Evolutionary conservation across 768 basidiomycete genomes (phyloP).

Genomic region (Psilocybe azurescens): DNA sequence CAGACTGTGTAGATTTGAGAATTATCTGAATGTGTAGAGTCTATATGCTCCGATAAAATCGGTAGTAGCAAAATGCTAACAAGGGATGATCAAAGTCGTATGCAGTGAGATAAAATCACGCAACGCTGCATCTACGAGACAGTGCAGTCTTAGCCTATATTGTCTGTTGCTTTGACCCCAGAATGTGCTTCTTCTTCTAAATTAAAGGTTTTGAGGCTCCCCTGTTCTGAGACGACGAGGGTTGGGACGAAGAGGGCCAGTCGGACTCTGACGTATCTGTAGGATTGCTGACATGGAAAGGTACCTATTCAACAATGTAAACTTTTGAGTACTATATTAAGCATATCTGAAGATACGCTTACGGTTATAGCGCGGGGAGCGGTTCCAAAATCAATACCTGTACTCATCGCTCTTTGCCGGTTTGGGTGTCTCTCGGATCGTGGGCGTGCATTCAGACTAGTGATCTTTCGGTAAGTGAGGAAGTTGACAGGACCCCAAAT

Average conservation of each 20-base stretch:
- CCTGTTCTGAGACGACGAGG: neutral
- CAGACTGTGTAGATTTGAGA: no score
- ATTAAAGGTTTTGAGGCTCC: neutral
- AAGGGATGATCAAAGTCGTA: no score
- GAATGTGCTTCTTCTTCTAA: neutral
- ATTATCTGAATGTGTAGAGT: no score
- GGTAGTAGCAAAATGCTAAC: no score
- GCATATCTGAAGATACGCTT: neutral
- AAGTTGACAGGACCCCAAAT: neutral
- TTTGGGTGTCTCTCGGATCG: neutral
- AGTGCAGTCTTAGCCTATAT: constrained; percentile 32
- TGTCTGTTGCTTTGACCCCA: neutral
- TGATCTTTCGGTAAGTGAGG: neutral
- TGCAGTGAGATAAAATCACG: no score
- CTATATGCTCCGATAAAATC: no score
- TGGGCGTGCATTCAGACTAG: constrained; percentile 20
- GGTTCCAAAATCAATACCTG: constrained; percentile 14
- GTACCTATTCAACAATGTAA: neutral
- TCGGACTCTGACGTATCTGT: constrained; percentile 1
- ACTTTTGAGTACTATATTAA: neutral
- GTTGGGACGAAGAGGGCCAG: neutral
- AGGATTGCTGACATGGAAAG: neutral
- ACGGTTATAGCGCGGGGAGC: constrained; percentile 11
- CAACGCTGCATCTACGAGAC: no score
- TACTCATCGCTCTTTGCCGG: constrained; percentile 3